A percentile compares a stretch with the other conserved stretches of the same genome.
Conservation (phyloP, 805 yeast genomes). For the Scheffersomyces spartinae region DNA sequence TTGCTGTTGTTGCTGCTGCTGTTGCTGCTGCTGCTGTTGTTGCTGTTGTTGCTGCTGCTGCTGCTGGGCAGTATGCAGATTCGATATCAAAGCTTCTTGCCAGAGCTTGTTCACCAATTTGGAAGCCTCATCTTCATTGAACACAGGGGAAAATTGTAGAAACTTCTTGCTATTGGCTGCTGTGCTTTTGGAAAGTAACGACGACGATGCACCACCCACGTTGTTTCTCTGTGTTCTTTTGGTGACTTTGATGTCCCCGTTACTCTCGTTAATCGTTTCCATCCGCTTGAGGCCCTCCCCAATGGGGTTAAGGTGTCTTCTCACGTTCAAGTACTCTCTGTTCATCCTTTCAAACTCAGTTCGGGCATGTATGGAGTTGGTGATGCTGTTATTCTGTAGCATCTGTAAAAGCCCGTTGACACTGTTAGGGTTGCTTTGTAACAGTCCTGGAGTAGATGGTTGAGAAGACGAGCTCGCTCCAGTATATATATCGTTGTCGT, state of each 20-base stretch:
- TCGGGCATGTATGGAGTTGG: constrained; percentile 45
- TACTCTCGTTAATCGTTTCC: constrained; percentile 11
- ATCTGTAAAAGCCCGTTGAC: constrained; percentile 16
- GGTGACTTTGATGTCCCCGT: constrained; percentile 12
- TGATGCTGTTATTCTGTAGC: constrained; percentile 19
- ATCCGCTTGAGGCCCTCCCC: constrained; percentile 49
- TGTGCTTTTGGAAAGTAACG: not conserved
- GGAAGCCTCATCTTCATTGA: constrained; percentile 17
- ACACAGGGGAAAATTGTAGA: constrained; percentile 20
- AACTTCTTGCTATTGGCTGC: constrained; percentile 14
- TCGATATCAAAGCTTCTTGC: constrained; percentile 27
- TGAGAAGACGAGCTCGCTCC: too few relatives aligned
- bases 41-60: too few relatives aligned
- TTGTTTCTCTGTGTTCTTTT: constrained; percentile 10
- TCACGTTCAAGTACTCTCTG: constrained; percentile 58
- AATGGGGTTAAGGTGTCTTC: constrained; percentile 63
- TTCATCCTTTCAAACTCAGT: constrained; percentile 73
- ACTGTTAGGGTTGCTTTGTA: constrained; percentile 6
- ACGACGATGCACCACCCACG: not conserved
- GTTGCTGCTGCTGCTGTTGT: too few relatives aligned
- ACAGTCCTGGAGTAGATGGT: not conserved
- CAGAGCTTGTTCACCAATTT: constrained; percentile 19
- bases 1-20: too few relatives aligned
- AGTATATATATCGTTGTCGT: not conserved
- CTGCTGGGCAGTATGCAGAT: too few relatives aligned